Evolutionary conservation across 345 rosid genomes (phyloP).

Genomic region (Ricinus communis): DNA sequence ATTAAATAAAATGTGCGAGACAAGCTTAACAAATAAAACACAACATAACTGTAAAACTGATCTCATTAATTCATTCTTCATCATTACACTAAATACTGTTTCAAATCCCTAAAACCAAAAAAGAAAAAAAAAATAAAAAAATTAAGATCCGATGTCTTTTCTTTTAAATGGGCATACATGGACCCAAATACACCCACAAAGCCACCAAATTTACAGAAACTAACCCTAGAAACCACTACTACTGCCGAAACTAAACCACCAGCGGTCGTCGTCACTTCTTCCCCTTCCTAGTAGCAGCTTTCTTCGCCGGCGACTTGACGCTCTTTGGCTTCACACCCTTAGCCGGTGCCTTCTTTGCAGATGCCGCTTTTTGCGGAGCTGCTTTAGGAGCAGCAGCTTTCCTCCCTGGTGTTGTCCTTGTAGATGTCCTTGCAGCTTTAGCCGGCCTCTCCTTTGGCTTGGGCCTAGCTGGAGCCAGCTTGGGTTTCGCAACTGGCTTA

Average conservation of each 20-base stretch:
- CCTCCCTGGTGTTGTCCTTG: slow-evolving; percentile 24
- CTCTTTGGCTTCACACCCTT: slow-evolving; percentile 53
- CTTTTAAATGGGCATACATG: slow-evolving; percentile 9
- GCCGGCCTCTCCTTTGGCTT: slow-evolving; percentile 52
- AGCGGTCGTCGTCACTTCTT: slow-evolving; percentile 33
- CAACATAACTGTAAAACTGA: not conserved
- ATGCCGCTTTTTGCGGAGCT: slow-evolving; percentile 14
- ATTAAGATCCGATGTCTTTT: slow-evolving; percentile 23
- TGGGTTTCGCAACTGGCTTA: slow-evolving; percentile 21
- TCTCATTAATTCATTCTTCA: not conserved
- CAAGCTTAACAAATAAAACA: no score
- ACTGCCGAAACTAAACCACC: not conserved
- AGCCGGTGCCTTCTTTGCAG: slow-evolving; percentile 51
- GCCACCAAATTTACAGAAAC: slow-evolving; percentile 34
- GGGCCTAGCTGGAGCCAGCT: slow-evolving; percentile 29
- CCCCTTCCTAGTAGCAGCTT: slow-evolving; percentile 39
- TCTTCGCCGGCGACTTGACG: slow-evolving; percentile 53
- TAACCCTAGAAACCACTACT: slow-evolving; percentile 26
- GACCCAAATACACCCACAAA: slow-evolving; percentile 23
- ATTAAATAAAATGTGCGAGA: no score
- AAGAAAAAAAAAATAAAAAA: not conserved
- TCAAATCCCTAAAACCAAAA: slow-evolving; percentile 4
- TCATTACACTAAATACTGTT: slow-evolving; percentile 21
- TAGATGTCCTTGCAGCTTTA: slow-evolving; percentile 59
- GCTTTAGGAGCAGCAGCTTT: slow-evolving; percentile 22